Conservation (phyloP, 2,329 filamentous ascomycete species). For the Cadophora gregata region DNA sequence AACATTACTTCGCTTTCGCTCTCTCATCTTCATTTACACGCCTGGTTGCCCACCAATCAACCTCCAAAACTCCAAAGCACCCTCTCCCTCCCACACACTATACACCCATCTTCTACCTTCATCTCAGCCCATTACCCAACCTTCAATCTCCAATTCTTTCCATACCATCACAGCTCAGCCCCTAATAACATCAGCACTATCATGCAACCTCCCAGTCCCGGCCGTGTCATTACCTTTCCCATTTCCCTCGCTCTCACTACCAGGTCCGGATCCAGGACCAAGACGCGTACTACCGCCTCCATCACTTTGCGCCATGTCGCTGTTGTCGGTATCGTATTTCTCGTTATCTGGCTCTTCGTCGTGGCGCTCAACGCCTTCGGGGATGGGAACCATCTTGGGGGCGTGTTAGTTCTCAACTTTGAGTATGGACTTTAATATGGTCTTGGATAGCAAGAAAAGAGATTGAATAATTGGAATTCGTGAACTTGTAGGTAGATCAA, state of each 20-base stretch:
- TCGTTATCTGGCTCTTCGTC: slow-evolving; percentile 55
- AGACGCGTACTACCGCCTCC: slow-evolving; percentile 7
- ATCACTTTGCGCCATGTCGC: slow-evolving; percentile 8
- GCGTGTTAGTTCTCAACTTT: neutral
- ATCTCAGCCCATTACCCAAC: neutral
- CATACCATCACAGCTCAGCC: neutral
- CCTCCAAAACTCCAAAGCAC: neutral
- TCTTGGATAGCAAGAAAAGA: too few species aligned
- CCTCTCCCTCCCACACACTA: neutral
- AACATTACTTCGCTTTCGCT: neutral
- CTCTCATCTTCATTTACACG: too few species aligned
- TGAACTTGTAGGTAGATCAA: too few species aligned
- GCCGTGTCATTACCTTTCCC: neutral
- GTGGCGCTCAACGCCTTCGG: slow-evolving; percentile 64
- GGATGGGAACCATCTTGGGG: slow-evolving; percentile 65
- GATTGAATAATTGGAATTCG: too few species aligned
- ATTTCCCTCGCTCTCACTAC: neutral
- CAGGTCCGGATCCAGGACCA: neutral
- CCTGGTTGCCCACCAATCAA: neutral
- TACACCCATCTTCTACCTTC: neutral
- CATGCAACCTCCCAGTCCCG: neutral
- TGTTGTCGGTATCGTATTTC: slow-evolving; percentile 4
- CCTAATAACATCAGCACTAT: neutral
- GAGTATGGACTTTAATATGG: too few species aligned
- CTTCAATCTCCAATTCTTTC: neutral